Evolutionary conservation across 2,329 filamentous ascomycete species (phyloP), one percentile per base, ranked within the genome.

Genomic region (Clarireedia monteithiana): DNA sequence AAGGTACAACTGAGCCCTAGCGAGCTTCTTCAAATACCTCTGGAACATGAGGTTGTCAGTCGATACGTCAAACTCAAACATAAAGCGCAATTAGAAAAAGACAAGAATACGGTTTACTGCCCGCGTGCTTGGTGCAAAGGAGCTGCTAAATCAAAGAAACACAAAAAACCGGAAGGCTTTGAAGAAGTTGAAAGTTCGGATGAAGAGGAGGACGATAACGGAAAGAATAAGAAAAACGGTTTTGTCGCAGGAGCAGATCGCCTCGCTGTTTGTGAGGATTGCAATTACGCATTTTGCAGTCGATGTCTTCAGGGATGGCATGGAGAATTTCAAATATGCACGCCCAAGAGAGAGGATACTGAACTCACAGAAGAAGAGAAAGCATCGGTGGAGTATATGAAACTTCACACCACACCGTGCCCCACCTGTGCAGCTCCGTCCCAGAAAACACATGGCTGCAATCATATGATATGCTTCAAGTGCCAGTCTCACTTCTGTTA

Each of bases 401-500:
- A 82, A 49, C 73, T 83, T 59, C 85, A 96, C 73, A 95, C 91
- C 0, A 90, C 90, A 10, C 84, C 88, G 1, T 99, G 94, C 68
- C 91, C 94, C 10, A 92, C 90, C 4, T 99, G 94, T 73, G 83
- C 78, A 30, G 85, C 87, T 1, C 89, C 89, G 0, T 86, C 86
- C 23, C 89, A 96, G 69, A 99, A 99, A 76, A 89, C 87, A 1
- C 84, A 89, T 67, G 94, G 94, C 40, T 99, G 94, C 77, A 96
- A 96, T 71, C 91, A 96, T 72, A 97, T 97, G 91, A 88, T 86
- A 50, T 96, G 92, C 72, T 89, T 86, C 70, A 85, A 89, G 61
- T 99, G 94, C 75, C 79, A 86, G 51, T 88, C 89, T 2, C 92
- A 97, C 70, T 97, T 96, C 69, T 99, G 94, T 74, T 97, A 97